Evolutionary conservation across 1,284 basidiomycete genomes (phyloP).

Genomic region (Papiliotrema terrestris): DNA sequence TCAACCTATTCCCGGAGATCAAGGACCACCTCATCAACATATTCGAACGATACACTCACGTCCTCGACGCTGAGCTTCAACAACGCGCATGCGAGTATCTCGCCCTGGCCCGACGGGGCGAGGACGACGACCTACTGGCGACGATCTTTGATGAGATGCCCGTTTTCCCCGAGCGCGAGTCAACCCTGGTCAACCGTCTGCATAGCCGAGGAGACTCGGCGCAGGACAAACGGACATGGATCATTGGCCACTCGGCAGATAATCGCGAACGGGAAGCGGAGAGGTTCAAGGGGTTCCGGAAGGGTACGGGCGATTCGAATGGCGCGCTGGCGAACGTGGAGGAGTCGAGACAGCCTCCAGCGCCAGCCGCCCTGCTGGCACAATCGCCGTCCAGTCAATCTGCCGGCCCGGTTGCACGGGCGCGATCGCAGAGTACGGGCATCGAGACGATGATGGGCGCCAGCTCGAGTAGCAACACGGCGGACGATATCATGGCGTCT

Average conservation of each 20-base stretch:
- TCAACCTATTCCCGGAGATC: constrained; percentile 98
- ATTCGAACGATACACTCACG: constrained; percentile 95
- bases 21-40: constrained; percentile 89
- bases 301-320: constrained; percentile 34
- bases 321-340: constrained; percentile 23
- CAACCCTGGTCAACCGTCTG: constrained; percentile 76
- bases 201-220: constrained; percentile 85
- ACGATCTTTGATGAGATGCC: constrained; percentile 99
- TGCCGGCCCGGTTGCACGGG: neutral
- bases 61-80: constrained; percentile 96
- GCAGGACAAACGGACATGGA: constrained; percentile 91
- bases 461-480: constrained; percentile 20
- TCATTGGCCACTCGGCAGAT: constrained; percentile 88
- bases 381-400: neutral
- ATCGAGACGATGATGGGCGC: constrained; percentile 45
- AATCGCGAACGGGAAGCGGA: constrained; percentile 69
- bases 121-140: constrained; percentile 87
- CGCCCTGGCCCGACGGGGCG: constrained; percentile 71
- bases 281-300: constrained; percentile 54
- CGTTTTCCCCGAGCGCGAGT: constrained; percentile 92
- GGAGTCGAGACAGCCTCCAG: constrained; percentile 5
- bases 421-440: constrained; percentile 11
- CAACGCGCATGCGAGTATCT: constrained; percentile 98
- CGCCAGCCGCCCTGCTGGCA: neutral
- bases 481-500: constrained; percentile 65